Conservation (phyloP, 345 rosid genomes). For the Turritis glabra region DNA sequence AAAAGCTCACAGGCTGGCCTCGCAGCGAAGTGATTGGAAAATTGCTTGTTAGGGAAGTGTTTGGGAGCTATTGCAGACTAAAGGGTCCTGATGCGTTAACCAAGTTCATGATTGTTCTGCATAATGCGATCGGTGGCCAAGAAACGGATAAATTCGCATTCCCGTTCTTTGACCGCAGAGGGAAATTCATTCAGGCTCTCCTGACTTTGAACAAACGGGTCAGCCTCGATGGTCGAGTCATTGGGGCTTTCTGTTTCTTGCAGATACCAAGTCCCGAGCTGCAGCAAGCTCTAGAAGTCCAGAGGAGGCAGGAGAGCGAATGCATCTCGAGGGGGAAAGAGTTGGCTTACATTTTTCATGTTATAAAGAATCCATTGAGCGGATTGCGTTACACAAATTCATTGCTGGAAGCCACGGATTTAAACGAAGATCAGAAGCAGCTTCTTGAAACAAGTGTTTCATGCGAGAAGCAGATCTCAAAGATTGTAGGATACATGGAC, state of each 20-base stretch:
- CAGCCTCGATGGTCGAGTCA: constrained; percentile 58
- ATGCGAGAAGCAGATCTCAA: constrained; percentile 85
- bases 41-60: constrained; percentile 84
- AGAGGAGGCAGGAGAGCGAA: constrained; percentile 69
- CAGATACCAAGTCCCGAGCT: constrained; percentile 92
- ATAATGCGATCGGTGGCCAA: constrained; percentile 79
- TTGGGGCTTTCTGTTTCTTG: constrained; percentile 93
- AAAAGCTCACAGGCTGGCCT: constrained; percentile 88
- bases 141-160: constrained; percentile 77
- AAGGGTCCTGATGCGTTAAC: constrained; percentile 86
- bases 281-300: constrained; percentile 74
- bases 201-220: constrained; percentile 85
- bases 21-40: constrained; percentile 74
- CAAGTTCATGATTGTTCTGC: constrained; percentile 85
- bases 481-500: constrained; percentile 65
- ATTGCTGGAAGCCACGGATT: constrained; percentile 67
- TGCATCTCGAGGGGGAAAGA: constrained; percentile 72
- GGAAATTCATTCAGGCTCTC: constrained; percentile 73
- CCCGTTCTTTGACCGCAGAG: constrained; percentile 68
- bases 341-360: constrained; percentile 80
- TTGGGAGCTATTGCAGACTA: constrained; percentile 81
- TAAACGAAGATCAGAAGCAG: constrained; percentile 87
- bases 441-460: constrained; percentile 78
- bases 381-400: constrained; percentile 79
- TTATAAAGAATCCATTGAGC: constrained; percentile 70